phyloP scores from a whole-genome alignment of 768 basidiomycete genomes.

The Roridomyces roridus region DNA sequence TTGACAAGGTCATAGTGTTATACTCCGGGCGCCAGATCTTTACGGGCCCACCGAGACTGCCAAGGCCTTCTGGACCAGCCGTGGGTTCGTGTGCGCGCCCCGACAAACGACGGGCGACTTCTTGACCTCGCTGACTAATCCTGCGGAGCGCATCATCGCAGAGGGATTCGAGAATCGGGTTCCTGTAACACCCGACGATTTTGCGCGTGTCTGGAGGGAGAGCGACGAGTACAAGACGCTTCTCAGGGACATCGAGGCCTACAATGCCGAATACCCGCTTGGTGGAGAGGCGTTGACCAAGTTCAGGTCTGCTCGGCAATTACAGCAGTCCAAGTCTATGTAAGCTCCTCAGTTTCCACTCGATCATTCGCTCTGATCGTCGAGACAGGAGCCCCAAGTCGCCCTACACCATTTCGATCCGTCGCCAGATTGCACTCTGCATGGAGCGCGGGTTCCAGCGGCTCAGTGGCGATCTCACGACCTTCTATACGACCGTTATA shows the following conservation, averaged over 20 bases:
- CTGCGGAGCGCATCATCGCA: constrained; percentile 42
- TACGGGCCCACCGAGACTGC: constrained; percentile 48
- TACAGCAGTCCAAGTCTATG: constrained; percentile 46
- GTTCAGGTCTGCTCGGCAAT: constrained; percentile 37
- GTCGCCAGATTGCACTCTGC: constrained; percentile 50
- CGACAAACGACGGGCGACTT: constrained; percentile 56
- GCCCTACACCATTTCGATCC: constrained; percentile 52
- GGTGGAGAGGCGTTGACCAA: constrained; percentile 29
- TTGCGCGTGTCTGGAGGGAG: constrained; percentile 43
- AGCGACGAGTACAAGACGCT: constrained; percentile 37
- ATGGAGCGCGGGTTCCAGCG: constrained; percentile 52
- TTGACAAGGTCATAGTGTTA: constrained; percentile 53
- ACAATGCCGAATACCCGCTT: constrained; percentile 36
- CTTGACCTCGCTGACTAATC: constrained; percentile 47
- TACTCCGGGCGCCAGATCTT: constrained; percentile 56
- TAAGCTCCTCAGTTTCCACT: constrained; percentile 14
- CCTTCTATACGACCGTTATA: constrained; percentile 24
- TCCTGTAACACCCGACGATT: constrained; percentile 50
- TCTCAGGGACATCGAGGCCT: constrained; percentile 36
- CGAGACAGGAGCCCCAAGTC: constrained; percentile 28
- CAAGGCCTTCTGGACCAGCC: constrained; percentile 47
- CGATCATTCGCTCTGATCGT: background rate
- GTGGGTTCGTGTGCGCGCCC: constrained; percentile 52
- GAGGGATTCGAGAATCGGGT: constrained; percentile 41
- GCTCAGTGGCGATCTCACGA: constrained; percentile 44